phyloP scores from a whole-genome alignment of 1,284 basidiomycete species.

The Melampsora americana region DNA sequence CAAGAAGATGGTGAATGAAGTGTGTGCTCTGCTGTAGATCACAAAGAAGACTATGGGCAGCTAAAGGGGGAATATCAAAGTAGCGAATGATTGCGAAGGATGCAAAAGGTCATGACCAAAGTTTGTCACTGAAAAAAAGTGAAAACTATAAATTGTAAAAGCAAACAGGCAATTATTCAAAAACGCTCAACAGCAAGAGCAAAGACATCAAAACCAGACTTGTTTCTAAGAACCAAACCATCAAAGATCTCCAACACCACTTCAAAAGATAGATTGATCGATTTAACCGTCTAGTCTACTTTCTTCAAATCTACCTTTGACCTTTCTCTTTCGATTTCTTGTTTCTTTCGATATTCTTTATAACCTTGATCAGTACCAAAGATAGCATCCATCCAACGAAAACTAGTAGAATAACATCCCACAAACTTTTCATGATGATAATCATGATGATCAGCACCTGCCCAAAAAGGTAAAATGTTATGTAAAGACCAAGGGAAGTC shows the following conservation, averaged over 20 bases:
- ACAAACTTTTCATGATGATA: slow-evolving; percentile 43
- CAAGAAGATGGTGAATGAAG: no score
- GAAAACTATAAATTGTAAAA: no score
- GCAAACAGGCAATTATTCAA: no score
- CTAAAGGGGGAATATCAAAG: no score
- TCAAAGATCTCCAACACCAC: background rate
- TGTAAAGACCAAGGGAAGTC: slow-evolving; percentile 71
- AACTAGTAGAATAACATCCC: slow-evolving; percentile 69
- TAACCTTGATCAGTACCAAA: slow-evolving; percentile 85
- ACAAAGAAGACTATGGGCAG: no score
- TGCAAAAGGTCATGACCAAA: no score
- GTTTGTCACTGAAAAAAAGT: no score
- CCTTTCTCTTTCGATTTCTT: slow-evolving; percentile 10
- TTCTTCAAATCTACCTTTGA: background rate
- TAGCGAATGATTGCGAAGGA: no score
- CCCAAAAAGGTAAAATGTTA: slow-evolving; percentile 94
- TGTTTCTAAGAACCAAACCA: background rate
- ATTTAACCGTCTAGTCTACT: background rate
- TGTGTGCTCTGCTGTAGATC: no score
- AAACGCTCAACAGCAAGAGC: background rate
- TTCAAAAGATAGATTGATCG: background rate
- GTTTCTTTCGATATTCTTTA: slow-evolving; percentile 52
- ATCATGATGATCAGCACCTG: slow-evolving; percentile 83
- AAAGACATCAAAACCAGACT: background rate
- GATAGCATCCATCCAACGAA: slow-evolving; percentile 84